A percentile compares a stretch with the other conserved stretches of the same genome.
phyloP scores from a whole-genome alignment of 495 filamentous ascomycete species.

The Hypoxylon lienhwacheense region DNA sequence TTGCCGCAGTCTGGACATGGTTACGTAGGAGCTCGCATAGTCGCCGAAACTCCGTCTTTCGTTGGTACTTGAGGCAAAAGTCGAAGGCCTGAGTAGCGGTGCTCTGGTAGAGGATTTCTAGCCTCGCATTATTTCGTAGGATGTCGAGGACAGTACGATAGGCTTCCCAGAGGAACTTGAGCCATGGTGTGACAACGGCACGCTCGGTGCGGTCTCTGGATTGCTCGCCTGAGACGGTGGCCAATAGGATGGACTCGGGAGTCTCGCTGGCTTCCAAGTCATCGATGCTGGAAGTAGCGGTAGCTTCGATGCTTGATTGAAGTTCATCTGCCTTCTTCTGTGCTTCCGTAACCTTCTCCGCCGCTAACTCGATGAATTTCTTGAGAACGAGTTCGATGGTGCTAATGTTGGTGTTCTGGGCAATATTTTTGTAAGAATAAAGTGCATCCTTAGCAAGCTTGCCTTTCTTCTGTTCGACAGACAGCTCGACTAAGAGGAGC shows the following conservation, averaged over 20 bases:
- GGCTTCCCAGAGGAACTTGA: slow-evolving; percentile 99
- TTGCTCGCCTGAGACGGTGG: slow-evolving; percentile 97
- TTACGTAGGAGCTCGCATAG: slow-evolving; percentile 97
- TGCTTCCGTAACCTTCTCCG: slow-evolving; percentile 92
- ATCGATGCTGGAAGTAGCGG: slow-evolving; percentile 68
- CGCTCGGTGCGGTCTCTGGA: slow-evolving; percentile 95
- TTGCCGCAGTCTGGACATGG: slow-evolving; percentile 98
- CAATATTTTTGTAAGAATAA: slow-evolving; percentile 99
- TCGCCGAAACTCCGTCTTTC: slow-evolving; percentile 98
- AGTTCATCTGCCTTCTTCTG: slow-evolving; percentile 95
- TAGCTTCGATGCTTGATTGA: slow-evolving; percentile 82
- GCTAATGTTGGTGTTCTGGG: slow-evolving; percentile 96
- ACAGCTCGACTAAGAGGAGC: slow-evolving; percentile 95
- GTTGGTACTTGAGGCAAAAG: slow-evolving; percentile 96
- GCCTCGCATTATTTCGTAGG: slow-evolving; percentile 94
- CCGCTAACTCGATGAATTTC: slow-evolving; percentile 95
- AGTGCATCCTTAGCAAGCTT: slow-evolving; percentile 98
- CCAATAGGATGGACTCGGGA: slow-evolving; percentile 95
- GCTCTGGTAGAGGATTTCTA: slow-evolving; percentile 97
- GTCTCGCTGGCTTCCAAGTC: slow-evolving; percentile 97
- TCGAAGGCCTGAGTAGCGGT: slow-evolving; percentile 97
- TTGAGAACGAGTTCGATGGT: slow-evolving; percentile 97
- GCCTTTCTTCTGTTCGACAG: slow-evolving; percentile 93
- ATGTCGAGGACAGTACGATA: slow-evolving; percentile 98
- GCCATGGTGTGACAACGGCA: slow-evolving; percentile 97